Evolutionary conservation across 31 red algal genomes (phyloP).

Genomic region (Asparagopsis taxiformis): DNA sequence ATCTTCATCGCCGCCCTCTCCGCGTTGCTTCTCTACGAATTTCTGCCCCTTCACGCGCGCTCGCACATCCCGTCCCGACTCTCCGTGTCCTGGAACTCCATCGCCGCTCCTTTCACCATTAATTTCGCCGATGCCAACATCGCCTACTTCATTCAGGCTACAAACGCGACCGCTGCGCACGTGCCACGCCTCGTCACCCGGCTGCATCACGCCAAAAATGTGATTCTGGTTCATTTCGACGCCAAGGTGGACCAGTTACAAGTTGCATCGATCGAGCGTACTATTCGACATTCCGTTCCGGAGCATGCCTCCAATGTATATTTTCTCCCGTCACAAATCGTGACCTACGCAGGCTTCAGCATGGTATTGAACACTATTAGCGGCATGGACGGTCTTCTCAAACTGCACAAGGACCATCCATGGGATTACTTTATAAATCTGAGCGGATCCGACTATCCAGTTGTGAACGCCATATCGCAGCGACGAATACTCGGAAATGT

Average conservation of each 20-base stretch:
- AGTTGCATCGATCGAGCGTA: not conserved
- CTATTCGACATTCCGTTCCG: not conserved
- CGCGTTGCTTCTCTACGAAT: too few relatives aligned
- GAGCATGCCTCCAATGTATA: conserved; percentile 42
- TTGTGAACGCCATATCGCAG: conserved; percentile 16
- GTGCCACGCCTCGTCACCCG: conserved; percentile 58
- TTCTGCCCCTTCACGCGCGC: too few relatives aligned
- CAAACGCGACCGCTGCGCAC: conserved; percentile 20
- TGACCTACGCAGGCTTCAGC: conserved; percentile 78
- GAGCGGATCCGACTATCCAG: conserved; percentile 78
- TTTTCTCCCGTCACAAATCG: conserved; percentile 37
- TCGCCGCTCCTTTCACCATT: too few relatives aligned
- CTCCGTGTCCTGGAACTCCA: too few relatives aligned
- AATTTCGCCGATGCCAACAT: conserved; percentile 35
- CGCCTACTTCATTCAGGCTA: conserved; percentile 81
- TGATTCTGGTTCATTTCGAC: conserved; percentile 81
- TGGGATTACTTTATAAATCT: conserved; percentile 92
- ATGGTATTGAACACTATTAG: conserved; percentile 76
- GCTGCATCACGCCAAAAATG: conserved; percentile 71
- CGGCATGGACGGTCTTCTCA: conserved; percentile 52
- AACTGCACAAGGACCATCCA: not conserved
- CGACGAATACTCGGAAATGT: conserved; percentile 34
- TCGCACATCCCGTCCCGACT: too few relatives aligned
- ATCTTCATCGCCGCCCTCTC: too few relatives aligned
- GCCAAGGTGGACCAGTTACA: conserved; percentile 26